A percentile compares a stretch with the other conserved stretches of the same genome.
Conservation (phyloP, 352 stramenopile genomes). For the Phytophthora pistaciae region DNA sequence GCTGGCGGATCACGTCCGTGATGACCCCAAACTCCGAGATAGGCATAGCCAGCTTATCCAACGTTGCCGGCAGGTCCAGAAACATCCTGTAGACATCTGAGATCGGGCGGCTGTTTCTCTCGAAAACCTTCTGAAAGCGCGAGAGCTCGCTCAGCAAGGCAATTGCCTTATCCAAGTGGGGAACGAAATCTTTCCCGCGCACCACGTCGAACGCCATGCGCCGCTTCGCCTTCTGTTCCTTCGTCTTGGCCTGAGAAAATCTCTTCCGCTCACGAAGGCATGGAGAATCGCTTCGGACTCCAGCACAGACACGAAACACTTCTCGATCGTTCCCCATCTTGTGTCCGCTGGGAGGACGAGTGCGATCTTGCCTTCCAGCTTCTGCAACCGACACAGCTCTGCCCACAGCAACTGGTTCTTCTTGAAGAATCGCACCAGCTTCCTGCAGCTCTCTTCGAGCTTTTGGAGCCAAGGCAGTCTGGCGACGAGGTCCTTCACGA, state of each 20-base stretch:
- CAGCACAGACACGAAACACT: not conserved
- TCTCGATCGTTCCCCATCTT: not conserved
- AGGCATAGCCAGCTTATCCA: not conserved
- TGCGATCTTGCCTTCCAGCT: too few relatives aligned
- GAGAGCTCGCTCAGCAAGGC: not conserved
- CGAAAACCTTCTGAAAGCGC: not conserved
- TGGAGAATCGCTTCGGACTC: not conserved
- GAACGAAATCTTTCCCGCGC: not conserved
- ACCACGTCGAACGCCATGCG: not conserved
- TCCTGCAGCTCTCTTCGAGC: not conserved
- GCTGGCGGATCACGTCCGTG: not conserved
- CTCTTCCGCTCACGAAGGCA: not conserved
- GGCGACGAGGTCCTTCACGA: not conserved
- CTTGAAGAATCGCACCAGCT: not conserved
- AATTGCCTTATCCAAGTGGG: not conserved
- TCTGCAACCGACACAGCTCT: too few relatives aligned
- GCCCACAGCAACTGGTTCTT: not conserved
- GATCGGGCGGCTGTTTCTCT: not conserved
- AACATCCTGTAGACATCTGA: not conserved
- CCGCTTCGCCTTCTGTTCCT: not conserved
- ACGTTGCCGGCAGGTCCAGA: not conserved
- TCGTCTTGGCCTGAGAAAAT: not conserved
- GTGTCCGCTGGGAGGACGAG: not conserved
- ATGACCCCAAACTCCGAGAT: not conserved
- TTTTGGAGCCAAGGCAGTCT: not conserved